Conservation (phyloP, 192 early-diverging fungal species). For the Coemansia sp. region DNA sequence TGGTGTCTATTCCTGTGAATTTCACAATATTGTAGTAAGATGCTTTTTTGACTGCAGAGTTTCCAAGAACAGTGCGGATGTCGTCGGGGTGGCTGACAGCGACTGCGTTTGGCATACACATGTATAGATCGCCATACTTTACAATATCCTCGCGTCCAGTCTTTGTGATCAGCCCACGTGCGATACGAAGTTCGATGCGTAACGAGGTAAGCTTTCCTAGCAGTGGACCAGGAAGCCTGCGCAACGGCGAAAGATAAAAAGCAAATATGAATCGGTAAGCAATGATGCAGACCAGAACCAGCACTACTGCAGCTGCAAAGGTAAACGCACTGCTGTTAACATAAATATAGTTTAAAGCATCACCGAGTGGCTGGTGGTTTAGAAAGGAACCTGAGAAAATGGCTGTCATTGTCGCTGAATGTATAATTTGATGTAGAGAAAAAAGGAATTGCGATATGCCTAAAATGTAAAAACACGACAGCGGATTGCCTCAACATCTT, state of each 20-base stretch:
- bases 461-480: no score
- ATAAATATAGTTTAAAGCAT: no score
- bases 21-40: slow-evolving; percentile 15
- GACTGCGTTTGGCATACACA: slow-evolving; percentile 20
- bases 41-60: slow-evolving; percentile 17
- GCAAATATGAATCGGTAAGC: slow-evolving; percentile 6
- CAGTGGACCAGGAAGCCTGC: slow-evolving; percentile 23
- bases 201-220: slow-evolving; percentile 11
- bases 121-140: slow-evolving; percentile 31
- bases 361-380: no score
- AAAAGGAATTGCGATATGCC: no score
- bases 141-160: slow-evolving; percentile 9
- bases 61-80: slow-evolving; percentile 22
- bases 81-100: slow-evolving; percentile 28
- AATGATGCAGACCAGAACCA: neutral
- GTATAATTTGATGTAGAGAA: no score
- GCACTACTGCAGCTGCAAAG: neutral
- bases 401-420: no score
- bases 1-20: slow-evolving; percentile 33
- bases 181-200: slow-evolving; percentile 7
- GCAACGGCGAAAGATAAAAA: slow-evolving; percentile 19
- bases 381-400: no score
- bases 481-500: no score
- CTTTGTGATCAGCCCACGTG: slow-evolving; percentile 11
- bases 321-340: no score